Conservation (phyloP, 352 stramenopile genomes). For the Pythium brachiatum region DNA sequence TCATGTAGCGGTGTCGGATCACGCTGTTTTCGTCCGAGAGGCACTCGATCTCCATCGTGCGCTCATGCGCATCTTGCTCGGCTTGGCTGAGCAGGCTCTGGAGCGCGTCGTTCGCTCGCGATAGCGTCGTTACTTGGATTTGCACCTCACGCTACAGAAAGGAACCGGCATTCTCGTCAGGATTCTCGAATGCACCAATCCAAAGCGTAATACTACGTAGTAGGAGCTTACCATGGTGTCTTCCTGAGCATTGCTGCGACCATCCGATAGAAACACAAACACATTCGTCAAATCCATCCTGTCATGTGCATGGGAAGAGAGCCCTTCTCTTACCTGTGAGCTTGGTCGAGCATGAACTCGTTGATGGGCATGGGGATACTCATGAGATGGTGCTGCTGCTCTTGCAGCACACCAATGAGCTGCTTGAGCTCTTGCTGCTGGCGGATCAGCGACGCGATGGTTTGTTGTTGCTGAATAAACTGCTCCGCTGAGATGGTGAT, state of each 20-base stretch:
- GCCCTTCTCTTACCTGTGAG: constrained; percentile 33
- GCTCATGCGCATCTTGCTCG: constrained; percentile 61
- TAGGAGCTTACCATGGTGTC: constrained; percentile 51
- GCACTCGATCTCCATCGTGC: constrained; percentile 64
- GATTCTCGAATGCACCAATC: neutral
- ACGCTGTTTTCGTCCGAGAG: constrained; percentile 80
- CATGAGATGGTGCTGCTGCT: constrained; percentile 79
- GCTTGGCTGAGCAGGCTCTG: constrained; percentile 57
- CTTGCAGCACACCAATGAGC: constrained; percentile 66
- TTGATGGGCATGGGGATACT: constrained; percentile 62
- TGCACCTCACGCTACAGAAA: constrained; percentile 50
- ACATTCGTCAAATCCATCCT: constrained; percentile 8
- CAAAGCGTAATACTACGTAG: neutral
- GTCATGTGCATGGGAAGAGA: neutral
- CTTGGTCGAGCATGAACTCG: constrained; percentile 57
- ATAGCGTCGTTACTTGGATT: constrained; percentile 54
- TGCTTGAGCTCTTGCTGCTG: constrained; percentile 86
- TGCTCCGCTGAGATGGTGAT: constrained; percentile 70
- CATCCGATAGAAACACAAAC: constrained; percentile 4
- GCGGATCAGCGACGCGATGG: constrained; percentile 74
- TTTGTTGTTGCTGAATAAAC: constrained; percentile 80
- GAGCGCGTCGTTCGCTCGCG: constrained; percentile 60
- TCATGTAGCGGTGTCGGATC: constrained; percentile 53
- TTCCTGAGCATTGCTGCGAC: constrained; percentile 39
- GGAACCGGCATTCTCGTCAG: constrained; percentile 10